Base-by-base conservation (phyloP, 2,329 filamentous ascomycete species). In the Trichoderma citrinoviride region DNA sequence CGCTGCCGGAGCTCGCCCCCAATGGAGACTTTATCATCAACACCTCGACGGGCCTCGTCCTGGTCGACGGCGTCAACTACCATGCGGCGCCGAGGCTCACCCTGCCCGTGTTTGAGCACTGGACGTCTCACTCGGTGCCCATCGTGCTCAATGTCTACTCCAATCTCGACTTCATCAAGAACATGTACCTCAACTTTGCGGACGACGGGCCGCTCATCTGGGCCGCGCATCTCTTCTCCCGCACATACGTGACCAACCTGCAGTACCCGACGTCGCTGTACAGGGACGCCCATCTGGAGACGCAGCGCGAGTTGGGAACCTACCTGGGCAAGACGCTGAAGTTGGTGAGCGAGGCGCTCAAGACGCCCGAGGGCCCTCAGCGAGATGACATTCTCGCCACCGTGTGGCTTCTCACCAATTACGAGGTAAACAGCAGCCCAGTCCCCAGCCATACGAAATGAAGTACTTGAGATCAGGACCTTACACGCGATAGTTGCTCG, bases 401-500 rank as follows among this genome's bases (percentile, higher is more conserved):
- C 3, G 75, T 79, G 3, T 79, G 78, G 78, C 72, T 79, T 40
- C 68, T 79, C 21, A 67, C 76, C 46, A 78, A 77, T 65, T 79
- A 79, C 53, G 78, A 79, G 72, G 77, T 77, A 66, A 52, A 27
- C 7, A 67, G 23, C 12, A 12, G 4, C 15, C 1, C 10, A 15
- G 8, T 25, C 7, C 23, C 10, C 27, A 12, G 14, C 17, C 21
- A 10, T 7, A 19, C 14, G 21, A 33, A 40, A 5, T 15, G 7
- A 3, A 4, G 4, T 5, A 41, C 21, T 4, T n/a, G 14, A 25
- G 14, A 52, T 37, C 23, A 43, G 25, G n/a, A 23, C 2, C 14
- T 44, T 7, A 21, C 47, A 27, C 72, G 61, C 73, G 23, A 66
- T 21, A 78, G 76, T 68, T 78, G 43, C 71, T 79, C 12, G 71